These are phyloP conservation scores for Vaccinium myrtillus DNA, from an alignment of 148 eudicot genomes.

Conservation along the genomic window DNA sequence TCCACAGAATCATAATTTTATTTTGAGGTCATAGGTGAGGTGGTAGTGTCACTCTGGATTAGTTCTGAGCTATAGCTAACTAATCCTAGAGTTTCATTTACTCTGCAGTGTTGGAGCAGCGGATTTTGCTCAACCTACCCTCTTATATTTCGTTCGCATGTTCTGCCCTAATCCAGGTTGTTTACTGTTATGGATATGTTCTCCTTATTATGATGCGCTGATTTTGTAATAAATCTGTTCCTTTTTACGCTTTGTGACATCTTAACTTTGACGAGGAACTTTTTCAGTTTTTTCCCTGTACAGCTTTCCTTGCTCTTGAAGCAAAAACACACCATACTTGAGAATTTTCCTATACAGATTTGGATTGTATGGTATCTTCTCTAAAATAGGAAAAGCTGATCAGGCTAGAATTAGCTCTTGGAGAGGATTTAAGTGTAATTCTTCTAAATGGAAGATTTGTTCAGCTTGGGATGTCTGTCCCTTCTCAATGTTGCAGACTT, in stretches of 20 bases:
- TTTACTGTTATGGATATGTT: not conserved
- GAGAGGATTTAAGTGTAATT: not conserved
- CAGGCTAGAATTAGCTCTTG: not conserved
- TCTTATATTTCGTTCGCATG: slow-evolving; percentile 69
- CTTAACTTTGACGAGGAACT: not conserved
- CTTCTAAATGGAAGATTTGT: not conserved
- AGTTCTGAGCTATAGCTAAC: not conserved
- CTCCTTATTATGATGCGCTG: not conserved
- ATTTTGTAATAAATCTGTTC: not conserved
- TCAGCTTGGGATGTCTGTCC: not conserved
- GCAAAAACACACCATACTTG: not conserved
- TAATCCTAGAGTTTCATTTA: not conserved
- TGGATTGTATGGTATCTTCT: not conserved
- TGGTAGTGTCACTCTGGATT: not conserved
- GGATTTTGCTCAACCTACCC: slow-evolving; percentile 96
- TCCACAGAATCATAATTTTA: not conserved
- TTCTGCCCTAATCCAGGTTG: slow-evolving; percentile 6
- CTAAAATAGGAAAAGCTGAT: not conserved
- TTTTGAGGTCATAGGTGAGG: not conserved
- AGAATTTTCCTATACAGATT: not conserved
- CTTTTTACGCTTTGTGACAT: not conserved
- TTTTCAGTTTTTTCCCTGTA: not conserved
- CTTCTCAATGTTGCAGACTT: not conserved
- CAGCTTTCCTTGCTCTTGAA: not conserved
- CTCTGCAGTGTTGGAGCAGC: slow-evolving; percentile 84